Evolutionary conservation across 805 yeast genomes (phyloP).

Genomic region (Saturnispora quitensis): DNA sequence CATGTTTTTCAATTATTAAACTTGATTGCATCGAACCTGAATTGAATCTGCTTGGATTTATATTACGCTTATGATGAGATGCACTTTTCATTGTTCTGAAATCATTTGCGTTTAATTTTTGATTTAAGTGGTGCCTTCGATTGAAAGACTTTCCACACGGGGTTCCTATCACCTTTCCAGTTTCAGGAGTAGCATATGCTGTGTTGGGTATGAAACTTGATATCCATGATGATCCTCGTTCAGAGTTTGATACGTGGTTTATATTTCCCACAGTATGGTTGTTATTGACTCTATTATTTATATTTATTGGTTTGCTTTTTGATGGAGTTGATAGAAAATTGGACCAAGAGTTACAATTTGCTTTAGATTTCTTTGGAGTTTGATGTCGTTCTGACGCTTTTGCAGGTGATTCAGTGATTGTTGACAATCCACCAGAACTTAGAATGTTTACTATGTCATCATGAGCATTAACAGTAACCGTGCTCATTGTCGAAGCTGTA

Average conservation of each 20-base stretch:
- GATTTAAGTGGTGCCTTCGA: not conserved
- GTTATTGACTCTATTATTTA: not conserved
- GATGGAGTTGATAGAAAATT: constrained; percentile 2
- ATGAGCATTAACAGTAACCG: constrained; percentile 7
- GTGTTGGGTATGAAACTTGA: constrained; percentile 24
- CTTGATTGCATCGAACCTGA: constrained; percentile 22
- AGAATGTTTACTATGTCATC: constrained; percentile 11
- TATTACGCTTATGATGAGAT: not conserved
- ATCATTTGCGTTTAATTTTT: not conserved
- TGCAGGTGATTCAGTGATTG: constrained; percentile 3
- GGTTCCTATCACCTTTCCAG: constrained; percentile 23
- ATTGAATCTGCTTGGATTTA: not conserved
- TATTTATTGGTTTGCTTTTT: constrained; percentile 6
- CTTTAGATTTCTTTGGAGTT: not conserved
- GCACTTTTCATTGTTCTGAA: not conserved
- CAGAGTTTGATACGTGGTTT: constrained; percentile 4
- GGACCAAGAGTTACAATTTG: not conserved
- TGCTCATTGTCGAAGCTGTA: not conserved
- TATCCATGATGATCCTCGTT: constrained; percentile 20
- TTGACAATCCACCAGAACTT: constrained; percentile 7
- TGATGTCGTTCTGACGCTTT: not conserved
- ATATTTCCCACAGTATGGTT: not conserved
- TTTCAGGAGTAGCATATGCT: constrained; percentile 25
- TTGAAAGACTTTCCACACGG: constrained; percentile 16
- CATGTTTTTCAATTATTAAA: constrained; percentile 34